Evolutionary conservation across 176 grass and related monocot genomes (phyloP).

Genomic region (Cenchrus fungigraminus): DNA sequence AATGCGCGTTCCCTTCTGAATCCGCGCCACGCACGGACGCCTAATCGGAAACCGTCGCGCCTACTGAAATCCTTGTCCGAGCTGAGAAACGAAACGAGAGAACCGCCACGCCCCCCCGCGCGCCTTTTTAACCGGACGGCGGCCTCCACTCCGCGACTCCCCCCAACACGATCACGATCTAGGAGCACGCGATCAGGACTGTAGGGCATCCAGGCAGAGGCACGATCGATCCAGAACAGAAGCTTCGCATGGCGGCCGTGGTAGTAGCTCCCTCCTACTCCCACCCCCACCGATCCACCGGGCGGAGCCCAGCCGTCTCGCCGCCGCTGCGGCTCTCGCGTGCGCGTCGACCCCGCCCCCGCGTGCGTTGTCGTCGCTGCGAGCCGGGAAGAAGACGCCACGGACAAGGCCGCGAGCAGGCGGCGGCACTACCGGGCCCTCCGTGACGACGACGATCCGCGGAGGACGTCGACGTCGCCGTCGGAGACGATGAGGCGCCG

Average conservation of each 20-base stretch:
- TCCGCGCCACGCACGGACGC: neutral
- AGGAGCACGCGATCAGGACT: neutral
- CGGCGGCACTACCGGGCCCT: no score
- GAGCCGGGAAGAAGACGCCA: neutral
- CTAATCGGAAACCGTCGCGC: neutral
- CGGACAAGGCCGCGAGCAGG: neutral
- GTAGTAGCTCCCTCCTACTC: neutral
- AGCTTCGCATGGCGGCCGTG: constrained; percentile 4
- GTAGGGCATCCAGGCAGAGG: neutral
- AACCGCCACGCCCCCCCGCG: neutral
- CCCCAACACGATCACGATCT: neutral
- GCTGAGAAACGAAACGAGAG: neutral
- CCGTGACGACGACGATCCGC: neutral
- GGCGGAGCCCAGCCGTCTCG: neutral
- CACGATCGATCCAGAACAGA: neutral
- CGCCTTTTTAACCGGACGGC: neutral
- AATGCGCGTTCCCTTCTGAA: neutral
- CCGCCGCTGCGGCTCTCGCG: neutral
- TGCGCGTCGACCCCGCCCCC: neutral
- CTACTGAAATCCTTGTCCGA: neutral
- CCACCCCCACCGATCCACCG: neutral
- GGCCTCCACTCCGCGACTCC: neutral
- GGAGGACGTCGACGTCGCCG: neutral
- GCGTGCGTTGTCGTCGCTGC: neutral
- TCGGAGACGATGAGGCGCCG: neutral